phyloP scores from a whole-genome alignment of 2,329 filamentous ascomycete genomes.

The Sclerotinia subarctica region DNA sequence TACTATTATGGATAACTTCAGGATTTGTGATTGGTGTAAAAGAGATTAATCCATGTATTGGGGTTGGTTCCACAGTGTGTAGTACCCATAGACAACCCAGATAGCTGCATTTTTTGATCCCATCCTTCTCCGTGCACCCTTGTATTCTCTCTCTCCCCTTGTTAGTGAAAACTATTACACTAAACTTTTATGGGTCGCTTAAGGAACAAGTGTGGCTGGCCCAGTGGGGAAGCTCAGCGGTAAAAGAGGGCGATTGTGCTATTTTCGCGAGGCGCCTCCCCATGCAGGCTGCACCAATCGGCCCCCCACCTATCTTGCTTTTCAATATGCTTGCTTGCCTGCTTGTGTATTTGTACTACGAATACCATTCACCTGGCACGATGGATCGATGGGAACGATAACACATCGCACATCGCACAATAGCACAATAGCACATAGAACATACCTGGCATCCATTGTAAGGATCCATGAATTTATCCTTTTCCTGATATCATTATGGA shows the following conservation, averaged over 20 bases:
- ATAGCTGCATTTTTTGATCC: conserved; percentile 1
- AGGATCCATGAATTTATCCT: conserved; percentile 10
- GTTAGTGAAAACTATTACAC: neutral
- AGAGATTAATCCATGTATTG: conserved; percentile 2
- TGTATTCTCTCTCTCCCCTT: neutral
- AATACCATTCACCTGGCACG: conserved; percentile 15
- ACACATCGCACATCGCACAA: conserved; percentile 12
- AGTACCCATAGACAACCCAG: neutral
- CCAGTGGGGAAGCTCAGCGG: conserved; percentile 27
- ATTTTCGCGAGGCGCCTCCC: conserved; percentile 39
- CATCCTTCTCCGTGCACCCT: conserved; percentile 14
- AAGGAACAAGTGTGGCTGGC: conserved; percentile 26
- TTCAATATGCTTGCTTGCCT: conserved; percentile 24
- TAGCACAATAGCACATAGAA: conserved; percentile 8
- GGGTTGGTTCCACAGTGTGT: neutral
- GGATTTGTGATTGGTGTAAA: neutral
- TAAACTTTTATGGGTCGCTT: conserved; percentile 17
- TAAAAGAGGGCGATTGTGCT: conserved; percentile 26
- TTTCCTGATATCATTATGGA: neutral
- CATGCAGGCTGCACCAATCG: conserved; percentile 35
- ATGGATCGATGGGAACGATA: conserved; percentile 12
- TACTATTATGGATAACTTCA: neutral
- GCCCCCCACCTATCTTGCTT: conserved; percentile 29
- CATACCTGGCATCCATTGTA: conserved; percentile 5
- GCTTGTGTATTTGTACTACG: conserved; percentile 1